Percentiles rank a stretch among this genome's conserved stretches.
These are phyloP conservation scores for Calophaca sinica DNA, from an alignment of 306 rosid species.

Conservation along the genomic window DNA sequence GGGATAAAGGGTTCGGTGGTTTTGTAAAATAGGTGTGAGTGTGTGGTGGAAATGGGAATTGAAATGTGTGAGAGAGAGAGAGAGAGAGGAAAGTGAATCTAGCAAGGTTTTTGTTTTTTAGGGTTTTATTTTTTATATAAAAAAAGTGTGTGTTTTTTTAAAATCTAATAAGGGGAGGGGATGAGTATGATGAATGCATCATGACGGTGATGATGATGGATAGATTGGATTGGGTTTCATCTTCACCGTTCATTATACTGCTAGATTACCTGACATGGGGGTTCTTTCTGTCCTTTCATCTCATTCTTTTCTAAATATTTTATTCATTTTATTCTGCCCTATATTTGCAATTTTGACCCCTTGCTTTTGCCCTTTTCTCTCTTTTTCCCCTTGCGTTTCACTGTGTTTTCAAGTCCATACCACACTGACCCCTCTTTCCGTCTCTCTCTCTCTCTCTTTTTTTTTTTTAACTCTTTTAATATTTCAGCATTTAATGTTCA, in stretches of 20 bases:
- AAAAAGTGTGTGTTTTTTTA: neutral
- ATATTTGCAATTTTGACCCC: too few species aligned
- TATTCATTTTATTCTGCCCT: neutral
- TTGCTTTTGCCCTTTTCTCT: too few species aligned
- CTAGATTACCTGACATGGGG: slow-evolving; percentile 49
- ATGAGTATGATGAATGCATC: slow-evolving; percentile 12
- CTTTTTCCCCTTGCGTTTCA: too few species aligned
- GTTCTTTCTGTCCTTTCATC: slow-evolving; percentile 26
- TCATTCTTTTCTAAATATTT: neutral
- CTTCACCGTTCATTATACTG: slow-evolving; percentile 48
- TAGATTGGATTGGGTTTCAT: slow-evolving; percentile 32
- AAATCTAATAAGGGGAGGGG: neutral
- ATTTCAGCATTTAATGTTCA: too few species aligned
- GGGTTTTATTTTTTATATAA: too few species aligned
- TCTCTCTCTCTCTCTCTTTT: too few species aligned
- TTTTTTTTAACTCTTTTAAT: too few species aligned
- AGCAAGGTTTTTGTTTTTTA: too few species aligned
- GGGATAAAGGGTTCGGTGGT: slow-evolving; percentile 46
- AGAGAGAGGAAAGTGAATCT: neutral
- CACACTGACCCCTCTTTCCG: too few species aligned
- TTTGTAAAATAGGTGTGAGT: slow-evolving; percentile 41
- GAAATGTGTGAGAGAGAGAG: neutral
- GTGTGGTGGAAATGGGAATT: slow-evolving; percentile 44
- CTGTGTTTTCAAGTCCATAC: too few species aligned
- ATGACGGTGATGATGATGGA: slow-evolving; percentile 30